Percentiles rank a stretch among this genome's conserved stretches.
These are phyloP conservation scores for Kluyveromyces starmeri DNA, from an alignment of 805 yeast genomes.

Conservation along the genomic window DNA sequence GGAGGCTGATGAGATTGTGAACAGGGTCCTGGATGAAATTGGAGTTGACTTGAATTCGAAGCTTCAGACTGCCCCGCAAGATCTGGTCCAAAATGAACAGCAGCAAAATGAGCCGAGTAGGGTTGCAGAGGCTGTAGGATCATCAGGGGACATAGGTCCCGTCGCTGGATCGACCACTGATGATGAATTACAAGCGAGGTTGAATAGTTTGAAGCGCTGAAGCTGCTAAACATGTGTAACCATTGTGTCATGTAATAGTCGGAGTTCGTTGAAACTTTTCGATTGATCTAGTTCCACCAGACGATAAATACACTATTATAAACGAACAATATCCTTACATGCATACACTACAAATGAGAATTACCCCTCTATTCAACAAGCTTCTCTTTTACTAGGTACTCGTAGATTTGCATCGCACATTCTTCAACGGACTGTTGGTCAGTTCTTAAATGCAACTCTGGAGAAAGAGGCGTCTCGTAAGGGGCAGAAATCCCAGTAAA, in stretches of 20 bases:
- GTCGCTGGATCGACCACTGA: slow-evolving; percentile 37
- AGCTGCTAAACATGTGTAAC: too few relatives aligned
- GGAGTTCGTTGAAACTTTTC: too few relatives aligned
- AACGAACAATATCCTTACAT: too few relatives aligned
- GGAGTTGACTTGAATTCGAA: slow-evolving; percentile 70
- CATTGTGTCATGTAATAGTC: too few relatives aligned
- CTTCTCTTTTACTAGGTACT: slow-evolving; percentile 51
- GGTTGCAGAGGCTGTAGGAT: slow-evolving; percentile 38
- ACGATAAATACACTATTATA: too few relatives aligned
- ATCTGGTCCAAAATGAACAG: slow-evolving; percentile 16
- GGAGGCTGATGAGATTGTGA: slow-evolving; percentile 84
- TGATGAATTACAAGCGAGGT: slow-evolving; percentile 82
- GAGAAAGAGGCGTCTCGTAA: slow-evolving; percentile 79
- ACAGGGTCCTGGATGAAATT: slow-evolving; percentile 88
- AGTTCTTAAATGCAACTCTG: slow-evolving; percentile 77
- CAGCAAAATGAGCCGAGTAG: slow-evolving; percentile 20
- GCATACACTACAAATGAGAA: too few relatives aligned
- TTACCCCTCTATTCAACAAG: too few relatives aligned
- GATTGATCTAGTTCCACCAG: too few relatives aligned
- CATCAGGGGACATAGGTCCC: slow-evolving; percentile 36
- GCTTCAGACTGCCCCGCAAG: slow-evolving; percentile 39
- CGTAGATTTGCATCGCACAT: slow-evolving; percentile 62
- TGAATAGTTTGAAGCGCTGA: slow-evolving; percentile 65
- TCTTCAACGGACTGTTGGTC: slow-evolving; percentile 68
- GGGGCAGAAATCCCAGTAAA: slow-evolving; percentile 96